Base-by-base conservation (phyloP, 441 rosid genomes). In the Dalechampia spathulata region DNA sequence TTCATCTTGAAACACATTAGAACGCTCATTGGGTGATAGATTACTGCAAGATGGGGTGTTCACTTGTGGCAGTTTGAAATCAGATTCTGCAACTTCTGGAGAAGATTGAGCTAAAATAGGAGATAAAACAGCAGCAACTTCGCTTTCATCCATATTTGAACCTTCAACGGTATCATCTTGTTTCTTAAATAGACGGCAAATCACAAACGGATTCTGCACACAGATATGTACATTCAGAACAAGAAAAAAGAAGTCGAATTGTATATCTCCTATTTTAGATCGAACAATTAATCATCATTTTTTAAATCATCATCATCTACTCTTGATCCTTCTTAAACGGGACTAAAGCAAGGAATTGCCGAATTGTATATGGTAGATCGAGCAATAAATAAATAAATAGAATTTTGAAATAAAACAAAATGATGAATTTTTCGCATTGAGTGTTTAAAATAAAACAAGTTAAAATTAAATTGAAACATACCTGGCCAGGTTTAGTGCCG, bases 401-500 rank as follows among this genome's bases (percentile, higher is more conserved):
- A n/a, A n/a, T n/a, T n/a, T n/a, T n/a, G n/a, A n/a, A n/a, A n/a
- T n/a, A n/a, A n/a, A n/a, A n/a, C n/a, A n/a, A n/a, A n/a, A n/a
- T n/a, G n/a, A n/a, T n/a, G n/a, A n/a, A n/a, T n/a, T n/a, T n/a
- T n/a, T n/a, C n/a, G n/a, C n/a, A n/a, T n/a, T n/a, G n/a, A n/a
- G n/a, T n/a, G n/a, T n/a, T n/a, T n/a, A n/a, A n/a, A n/a, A n/a
- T n/a, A n/a, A n/a, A n/a, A n/a, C n/a, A n/a, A n/a, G n/a, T n/a
- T n/a, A n/a, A n/a, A n/a, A n/a, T n/a, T n/a, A n/a, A n/a, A n/a
- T n/a, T n/a, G n/a, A n/a, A 19, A 23, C 49, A 25, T 69, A 78
- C 97, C 91, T 87, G 94, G 47, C 94, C 91, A 42, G 95, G 74
- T 28, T 77, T 75, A 1, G 89, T 78, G 41, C 95, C 91, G 56